phyloP scores from a whole-genome alignment of 2,329 filamentous ascomycete genomes.

The Blastomyces gilchristii region DNA sequence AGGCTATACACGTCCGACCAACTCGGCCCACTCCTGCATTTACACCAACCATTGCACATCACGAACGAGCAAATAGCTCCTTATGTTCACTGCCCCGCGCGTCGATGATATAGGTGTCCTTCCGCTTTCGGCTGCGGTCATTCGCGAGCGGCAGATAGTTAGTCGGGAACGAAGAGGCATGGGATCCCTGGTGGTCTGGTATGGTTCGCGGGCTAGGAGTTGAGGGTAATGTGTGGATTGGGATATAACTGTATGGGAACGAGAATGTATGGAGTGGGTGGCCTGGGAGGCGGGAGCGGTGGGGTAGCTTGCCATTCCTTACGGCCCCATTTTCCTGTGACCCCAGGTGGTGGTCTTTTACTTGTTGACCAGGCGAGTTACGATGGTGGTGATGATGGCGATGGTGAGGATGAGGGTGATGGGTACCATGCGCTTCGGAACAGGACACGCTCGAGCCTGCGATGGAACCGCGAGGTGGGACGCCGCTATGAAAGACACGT shows the following conservation, averaged over 20 bases:
- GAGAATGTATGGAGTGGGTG: slow-evolving; percentile 29
- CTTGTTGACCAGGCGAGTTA: slow-evolving; percentile 6
- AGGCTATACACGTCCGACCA: slow-evolving; percentile 32
- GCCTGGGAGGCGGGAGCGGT: slow-evolving; percentile 26
- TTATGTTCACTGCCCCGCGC: slow-evolving; percentile 27
- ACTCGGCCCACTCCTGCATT: slow-evolving; percentile 34
- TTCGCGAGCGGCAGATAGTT: neutral
- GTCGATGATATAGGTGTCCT: slow-evolving; percentile 26
- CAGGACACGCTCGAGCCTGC: slow-evolving; percentile 5
- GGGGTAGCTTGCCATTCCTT: neutral
- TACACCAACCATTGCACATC: slow-evolving; percentile 35
- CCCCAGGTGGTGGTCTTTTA: neutral
- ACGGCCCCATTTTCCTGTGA: slow-evolving; percentile 1
- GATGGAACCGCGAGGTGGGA: slow-evolving; percentile 31
- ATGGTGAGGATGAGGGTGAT: slow-evolving; percentile 1
- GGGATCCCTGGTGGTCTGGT: too few species aligned
- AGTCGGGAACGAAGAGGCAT: neutral
- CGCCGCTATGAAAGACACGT: slow-evolving; percentile 47
- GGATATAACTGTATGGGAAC: slow-evolving; percentile 26
- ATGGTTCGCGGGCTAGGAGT: slow-evolving; percentile 9
- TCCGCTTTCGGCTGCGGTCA: neutral
- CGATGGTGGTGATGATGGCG: neutral
- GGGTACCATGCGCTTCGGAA: slow-evolving; percentile 1
- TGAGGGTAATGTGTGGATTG: slow-evolving; percentile 20
- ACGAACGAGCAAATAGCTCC: slow-evolving; percentile 35